Evolutionary conservation across 306 rosid species (phyloP).

Genomic region (Medicago ruthenica): DNA sequence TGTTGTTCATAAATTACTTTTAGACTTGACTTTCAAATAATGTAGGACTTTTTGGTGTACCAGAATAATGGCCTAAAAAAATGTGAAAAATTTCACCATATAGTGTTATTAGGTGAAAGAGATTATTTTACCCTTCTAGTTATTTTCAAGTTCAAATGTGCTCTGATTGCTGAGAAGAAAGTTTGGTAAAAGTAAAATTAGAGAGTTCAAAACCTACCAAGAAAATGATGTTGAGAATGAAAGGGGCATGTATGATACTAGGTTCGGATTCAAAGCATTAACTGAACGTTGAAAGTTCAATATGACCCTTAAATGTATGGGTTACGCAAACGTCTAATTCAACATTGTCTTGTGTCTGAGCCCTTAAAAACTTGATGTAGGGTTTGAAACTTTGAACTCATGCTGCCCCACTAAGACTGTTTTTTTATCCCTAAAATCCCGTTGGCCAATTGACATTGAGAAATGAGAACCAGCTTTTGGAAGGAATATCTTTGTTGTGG

Average conservation of each 20-base stretch:
- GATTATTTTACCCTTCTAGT: not conserved
- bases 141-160: slow-evolving; percentile 54
- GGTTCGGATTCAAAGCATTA: slow-evolving; percentile 54
- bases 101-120: not conserved
- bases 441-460: slow-evolving; percentile 22
- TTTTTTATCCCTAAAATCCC: not conserved
- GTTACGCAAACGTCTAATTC: slow-evolving; percentile 36
- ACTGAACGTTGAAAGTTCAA: slow-evolving; percentile 21
- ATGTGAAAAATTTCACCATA: not conserved
- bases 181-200: slow-evolving; percentile 34
- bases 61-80: too few relatives aligned
- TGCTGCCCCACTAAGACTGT: slow-evolving; percentile 33
- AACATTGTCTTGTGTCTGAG: slow-evolving; percentile 29
- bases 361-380: slow-evolving; percentile 44
- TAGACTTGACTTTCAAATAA: too few relatives aligned
- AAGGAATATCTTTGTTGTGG: slow-evolving; percentile 20
- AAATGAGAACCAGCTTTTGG: slow-evolving; percentile 34
- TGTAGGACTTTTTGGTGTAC: too few relatives aligned
- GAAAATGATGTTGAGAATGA: slow-evolving; percentile 59
- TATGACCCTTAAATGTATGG: slow-evolving; percentile 36
- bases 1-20: too few relatives aligned
- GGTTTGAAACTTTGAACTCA: slow-evolving; percentile 40
- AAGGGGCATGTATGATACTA: slow-evolving; percentile 31
- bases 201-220: slow-evolving; percentile 76
- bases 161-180: slow-evolving; percentile 63